Evolutionary conservation across 345 rosid genomes (phyloP).

Genomic region (Turritis glabra): DNA sequence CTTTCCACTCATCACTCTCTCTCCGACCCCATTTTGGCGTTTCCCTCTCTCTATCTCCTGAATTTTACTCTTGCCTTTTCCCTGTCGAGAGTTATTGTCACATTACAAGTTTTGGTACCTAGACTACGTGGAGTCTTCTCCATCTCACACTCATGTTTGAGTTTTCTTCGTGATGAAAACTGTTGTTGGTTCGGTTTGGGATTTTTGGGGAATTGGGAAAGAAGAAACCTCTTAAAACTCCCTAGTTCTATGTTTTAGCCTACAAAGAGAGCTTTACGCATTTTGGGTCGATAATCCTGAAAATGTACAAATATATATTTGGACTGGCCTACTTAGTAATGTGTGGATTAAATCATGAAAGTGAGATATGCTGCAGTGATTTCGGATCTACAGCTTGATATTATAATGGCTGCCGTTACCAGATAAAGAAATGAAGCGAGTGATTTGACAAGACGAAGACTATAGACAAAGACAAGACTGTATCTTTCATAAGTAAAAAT

Average conservation of each 20-base stretch:
- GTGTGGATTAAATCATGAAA: constrained; percentile 27
- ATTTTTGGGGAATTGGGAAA: not conserved
- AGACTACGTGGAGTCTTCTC: constrained; percentile 22
- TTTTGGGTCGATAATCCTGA: not conserved
- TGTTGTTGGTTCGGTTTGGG: not conserved
- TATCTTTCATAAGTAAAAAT: constrained; percentile 9
- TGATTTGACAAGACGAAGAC: constrained; percentile 36
- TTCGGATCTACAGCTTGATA: constrained; percentile 24
- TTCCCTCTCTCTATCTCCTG: constrained; percentile 10
- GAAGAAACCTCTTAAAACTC: too few species aligned
- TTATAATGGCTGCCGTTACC: constrained; percentile 35
- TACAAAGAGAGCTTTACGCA: not conserved
- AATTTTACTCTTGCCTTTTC: constrained; percentile 22
- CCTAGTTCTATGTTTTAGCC: not conserved
- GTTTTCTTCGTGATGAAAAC: not conserved
- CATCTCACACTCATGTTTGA: constrained; percentile 16
- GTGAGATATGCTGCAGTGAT: constrained; percentile 31
- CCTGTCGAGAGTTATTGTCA: constrained; percentile 26
- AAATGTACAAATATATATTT: not conserved
- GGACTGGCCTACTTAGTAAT: constrained; percentile 19
- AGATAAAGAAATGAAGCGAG: constrained; percentile 26
- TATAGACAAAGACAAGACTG: constrained; percentile 32
- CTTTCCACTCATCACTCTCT: not conserved
- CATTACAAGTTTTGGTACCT: constrained; percentile 12
- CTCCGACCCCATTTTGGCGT: constrained; percentile 26